Base-by-base conservation (phyloP, 371 early-diverging fungal genomes). In the Mortierella sp. region DNA sequence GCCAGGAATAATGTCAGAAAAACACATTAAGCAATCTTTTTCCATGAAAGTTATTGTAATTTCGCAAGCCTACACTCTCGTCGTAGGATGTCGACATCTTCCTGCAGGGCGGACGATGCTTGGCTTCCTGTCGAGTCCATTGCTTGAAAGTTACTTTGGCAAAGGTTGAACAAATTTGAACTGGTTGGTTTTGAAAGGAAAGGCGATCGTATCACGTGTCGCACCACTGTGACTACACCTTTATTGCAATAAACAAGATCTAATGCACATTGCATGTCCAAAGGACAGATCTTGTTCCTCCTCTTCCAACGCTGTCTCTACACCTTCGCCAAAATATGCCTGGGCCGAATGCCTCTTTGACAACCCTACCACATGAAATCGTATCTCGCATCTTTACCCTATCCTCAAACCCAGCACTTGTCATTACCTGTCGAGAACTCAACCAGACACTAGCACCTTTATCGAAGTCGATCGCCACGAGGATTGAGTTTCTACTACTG, bases 361-460 rank as follows among this genome's bases (percentile, higher is more conserved):
- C 40, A 1, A 69, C 72, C 5, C 57, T 80, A 9, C 81, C 81
- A 12, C 52, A 52, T 8, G 81, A 80, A 59, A 72, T 80, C 26
- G 20, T 80, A 14, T 30, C 49, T 11, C 10, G 22, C 28, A 72
- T 80, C n/a, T 80, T 80, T 54, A 66, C 60, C 58, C 72, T 72
- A 26, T 80, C 81, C 6, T 75, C 81, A 10, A 80, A 80, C 20
- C 81, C 81, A 12, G 47, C 81, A 6, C 69, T 80, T 14, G 67
- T 68, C 16, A 39, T 80, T 20, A 66, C 68, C 43, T 66, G 72
- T 28, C 59, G 64, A 49, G 64, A 58, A 35, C 69, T 80, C 54
- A 64, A 66, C 52, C 66, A 62, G 14, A 68, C 45, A 5, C 66
- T 75, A 47, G 75, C 75, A 0, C 75, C 76, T 4, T 70, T 72